Conservation (phyloP, 2,329 filamentous ascomycete genomes). For the Juglanconis sp. region DNA sequence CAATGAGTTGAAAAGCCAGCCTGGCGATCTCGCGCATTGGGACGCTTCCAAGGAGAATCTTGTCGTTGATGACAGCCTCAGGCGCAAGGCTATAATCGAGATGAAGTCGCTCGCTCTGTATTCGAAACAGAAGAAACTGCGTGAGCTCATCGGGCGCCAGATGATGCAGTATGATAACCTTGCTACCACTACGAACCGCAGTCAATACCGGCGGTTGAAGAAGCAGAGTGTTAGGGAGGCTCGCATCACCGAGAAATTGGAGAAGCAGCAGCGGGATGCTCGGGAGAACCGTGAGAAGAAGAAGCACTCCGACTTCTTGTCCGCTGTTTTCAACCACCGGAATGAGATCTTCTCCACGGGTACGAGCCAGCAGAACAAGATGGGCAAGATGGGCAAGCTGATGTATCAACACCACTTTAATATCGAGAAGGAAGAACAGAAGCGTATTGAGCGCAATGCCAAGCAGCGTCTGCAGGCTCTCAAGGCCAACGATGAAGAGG, state of each 20-base stretch:
- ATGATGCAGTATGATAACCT: conserved; percentile 96
- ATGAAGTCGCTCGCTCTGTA: conserved; percentile 89
- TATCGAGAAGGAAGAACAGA: conserved; percentile 99
- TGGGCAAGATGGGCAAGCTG: conserved; percentile 81
- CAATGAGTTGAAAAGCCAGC: conserved; percentile 76
- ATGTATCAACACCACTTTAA: conserved; percentile 90
- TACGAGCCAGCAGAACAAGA: conserved; percentile 65
- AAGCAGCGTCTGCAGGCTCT: conserved; percentile 99
- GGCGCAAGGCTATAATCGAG: conserved; percentile 88
- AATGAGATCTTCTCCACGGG: conserved; percentile 71
- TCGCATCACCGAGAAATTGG: conserved; percentile 95
- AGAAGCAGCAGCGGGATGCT: conserved; percentile 97
- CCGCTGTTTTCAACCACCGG: conserved; percentile 79
- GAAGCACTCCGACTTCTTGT: conserved; percentile 90
- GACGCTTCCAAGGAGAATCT: conserved; percentile 68
- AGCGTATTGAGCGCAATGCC: conserved; percentile 92
- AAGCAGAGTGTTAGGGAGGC: conserved; percentile 95
- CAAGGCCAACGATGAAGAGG: conserved; percentile 98
- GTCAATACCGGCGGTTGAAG: conserved; percentile 89
- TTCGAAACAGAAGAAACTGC: conserved; percentile 79
- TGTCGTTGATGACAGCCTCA: conserved; percentile 75
- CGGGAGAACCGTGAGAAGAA: conserved; percentile 96
- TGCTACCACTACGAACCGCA: conserved; percentile 93
- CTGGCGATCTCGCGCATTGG: conserved; percentile 84
- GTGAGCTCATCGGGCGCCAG: conserved; percentile 82